Evolutionary conservation across 257 asterid species (phyloP).

Genomic region (Solanum bulbocastanum): DNA sequence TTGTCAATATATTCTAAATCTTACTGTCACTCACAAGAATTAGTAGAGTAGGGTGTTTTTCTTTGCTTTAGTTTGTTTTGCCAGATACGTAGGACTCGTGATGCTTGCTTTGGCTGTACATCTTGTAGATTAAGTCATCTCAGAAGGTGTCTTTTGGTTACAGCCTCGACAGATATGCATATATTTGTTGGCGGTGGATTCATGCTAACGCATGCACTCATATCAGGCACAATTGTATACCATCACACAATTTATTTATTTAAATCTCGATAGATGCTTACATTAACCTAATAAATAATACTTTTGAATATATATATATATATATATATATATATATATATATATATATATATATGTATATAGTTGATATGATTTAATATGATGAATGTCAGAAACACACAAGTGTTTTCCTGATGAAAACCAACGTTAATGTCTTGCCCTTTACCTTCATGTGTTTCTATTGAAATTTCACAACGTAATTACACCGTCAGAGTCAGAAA

Average conservation of each 20-base stretch:
- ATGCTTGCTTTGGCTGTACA: neutral
- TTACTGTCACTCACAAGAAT: neutral
- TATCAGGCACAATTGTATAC: neutral
- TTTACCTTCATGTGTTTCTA: neutral
- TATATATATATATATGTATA: no score
- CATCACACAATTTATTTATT: neutral
- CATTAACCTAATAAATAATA: neutral
- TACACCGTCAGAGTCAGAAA: accelerated
- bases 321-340: no score
- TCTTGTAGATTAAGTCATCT: neutral
- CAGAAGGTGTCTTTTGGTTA: neutral
- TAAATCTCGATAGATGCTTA: neutral
- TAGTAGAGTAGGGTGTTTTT: neutral
- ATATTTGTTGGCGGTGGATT: neutral
- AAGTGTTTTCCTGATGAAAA: neutral
- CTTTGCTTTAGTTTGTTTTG: neutral
- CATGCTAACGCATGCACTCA: neutral
- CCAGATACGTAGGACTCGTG: neutral
- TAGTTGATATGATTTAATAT: neutral
- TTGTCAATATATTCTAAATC: neutral
- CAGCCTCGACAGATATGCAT: neutral
- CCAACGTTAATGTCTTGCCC: neutral
- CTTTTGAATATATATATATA: no score
- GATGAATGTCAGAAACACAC: neutral
- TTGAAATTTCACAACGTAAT: neutral